phyloP scores from a whole-genome alignment of 345 rosid genomes.

The Litchi chinensis region DNA sequence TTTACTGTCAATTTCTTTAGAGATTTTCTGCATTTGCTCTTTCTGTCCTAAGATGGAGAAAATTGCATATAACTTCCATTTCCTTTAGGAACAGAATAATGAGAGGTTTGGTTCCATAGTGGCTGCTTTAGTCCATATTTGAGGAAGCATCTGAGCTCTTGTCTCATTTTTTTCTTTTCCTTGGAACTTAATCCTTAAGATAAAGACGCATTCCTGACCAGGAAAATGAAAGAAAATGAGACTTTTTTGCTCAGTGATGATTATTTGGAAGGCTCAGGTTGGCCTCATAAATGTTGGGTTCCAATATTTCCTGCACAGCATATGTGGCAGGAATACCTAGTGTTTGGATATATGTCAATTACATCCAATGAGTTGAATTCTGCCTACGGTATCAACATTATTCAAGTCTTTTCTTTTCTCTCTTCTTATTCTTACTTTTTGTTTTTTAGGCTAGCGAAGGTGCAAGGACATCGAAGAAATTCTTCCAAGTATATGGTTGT shows the following conservation, averaged over 20 bases:
- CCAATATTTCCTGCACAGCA: not conserved
- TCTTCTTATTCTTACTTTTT: not conserved
- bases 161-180: not conserved
- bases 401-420: conserved; percentile 6
- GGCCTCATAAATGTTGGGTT: not conserved
- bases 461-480: conserved; percentile 57
- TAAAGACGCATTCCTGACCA: not conserved
- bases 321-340: not conserved
- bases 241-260: not conserved
- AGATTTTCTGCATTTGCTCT: not conserved
- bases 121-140: not conserved
- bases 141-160: not conserved
- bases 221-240: not conserved
- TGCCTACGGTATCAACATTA: not conserved
- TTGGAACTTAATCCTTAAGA: not conserved
- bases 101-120: not conserved
- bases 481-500: conserved; percentile 83
- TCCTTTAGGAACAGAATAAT: not conserved
- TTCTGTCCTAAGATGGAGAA: not conserved
- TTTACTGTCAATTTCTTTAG: not conserved
- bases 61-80: not conserved
- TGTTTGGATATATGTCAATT: not conserved
- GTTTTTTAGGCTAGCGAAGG: conserved; percentile 46
- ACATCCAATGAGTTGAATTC: not conserved
- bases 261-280: not conserved